A percentile compares a stretch with the other conserved stretches of the same genome.
These are phyloP conservation scores for Fraxinus xanthoxyloides DNA, from an alignment of 305 asterid genomes.

Conservation along the genomic window DNA sequence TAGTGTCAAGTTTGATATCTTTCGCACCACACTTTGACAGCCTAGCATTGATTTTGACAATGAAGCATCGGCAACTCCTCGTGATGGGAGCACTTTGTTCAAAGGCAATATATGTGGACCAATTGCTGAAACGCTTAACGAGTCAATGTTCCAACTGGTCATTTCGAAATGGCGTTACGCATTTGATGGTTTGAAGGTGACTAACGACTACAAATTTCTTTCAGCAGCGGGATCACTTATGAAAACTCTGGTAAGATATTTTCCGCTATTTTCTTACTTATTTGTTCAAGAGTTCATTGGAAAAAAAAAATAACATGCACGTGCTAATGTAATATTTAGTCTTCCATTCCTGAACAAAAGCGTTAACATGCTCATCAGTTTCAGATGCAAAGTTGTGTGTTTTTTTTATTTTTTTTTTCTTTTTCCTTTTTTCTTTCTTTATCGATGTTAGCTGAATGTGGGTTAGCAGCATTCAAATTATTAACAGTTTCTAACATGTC, in stretches of 20 bases:
- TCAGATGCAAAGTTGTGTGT: neutral
- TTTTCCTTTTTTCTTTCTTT: neutral
- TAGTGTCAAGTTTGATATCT: conserved; percentile 17
- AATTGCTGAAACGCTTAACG: conserved; percentile 81
- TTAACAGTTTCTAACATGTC: neutral
- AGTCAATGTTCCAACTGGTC: conserved; percentile 80
- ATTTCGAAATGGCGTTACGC: conserved; percentile 83
- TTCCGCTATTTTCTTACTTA: neutral
- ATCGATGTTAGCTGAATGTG: neutral
- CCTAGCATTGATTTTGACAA: conserved; percentile 42
- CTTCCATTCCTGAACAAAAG: neutral
- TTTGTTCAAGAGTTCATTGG: neutral
- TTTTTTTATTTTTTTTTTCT: too few species aligned
- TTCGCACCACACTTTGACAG: conserved; percentile 42
- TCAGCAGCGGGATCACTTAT: conserved; percentile 91
- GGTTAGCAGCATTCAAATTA: neutral
- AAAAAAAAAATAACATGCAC: neutral
- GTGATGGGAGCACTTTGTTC: conserved; percentile 47
- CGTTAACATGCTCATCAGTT: neutral
- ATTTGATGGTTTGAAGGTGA: conserved; percentile 79
- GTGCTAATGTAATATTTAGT: neutral
- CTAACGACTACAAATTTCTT: conserved; percentile 73
- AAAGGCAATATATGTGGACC: conserved; percentile 89
- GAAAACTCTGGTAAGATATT: conserved; percentile 74
- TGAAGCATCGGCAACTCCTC: conserved; percentile 36